Base-by-base conservation (phyloP, 129 eudicot genomes). In the Flaveria robusta region DNA sequence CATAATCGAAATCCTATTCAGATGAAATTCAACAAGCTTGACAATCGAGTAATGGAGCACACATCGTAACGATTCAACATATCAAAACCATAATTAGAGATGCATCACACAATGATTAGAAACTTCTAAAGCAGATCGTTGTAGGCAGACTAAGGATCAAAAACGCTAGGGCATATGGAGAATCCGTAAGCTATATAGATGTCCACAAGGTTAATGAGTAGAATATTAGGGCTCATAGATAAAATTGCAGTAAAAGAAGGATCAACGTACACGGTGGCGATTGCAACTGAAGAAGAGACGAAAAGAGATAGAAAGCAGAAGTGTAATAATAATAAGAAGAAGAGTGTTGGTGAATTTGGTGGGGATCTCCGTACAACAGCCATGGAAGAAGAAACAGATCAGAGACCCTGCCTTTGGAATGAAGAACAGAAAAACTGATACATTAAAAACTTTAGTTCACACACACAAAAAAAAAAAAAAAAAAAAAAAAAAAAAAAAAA, bases 281-380 rank as follows among this genome's bases (percentile, higher is more conserved):
- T 47, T 16, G 76, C 82, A 71, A 65, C 9, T 27, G 79, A 63
- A 37, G 85, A 76, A 68, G 5, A 70, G 12, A 24, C 66, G 73
- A 76, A 37, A 31, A 78, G 29, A 58, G 54, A 78, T 70, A 70
- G 41, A 15, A 74, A 23, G 37, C 42, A 72, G 15, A 68, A 31
- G 37, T 31, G 23, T 59, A 58, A 51, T 18, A 74, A 74, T 46
- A 60, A 74, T n/a, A 42, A 68, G 37, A 60, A 74, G 12, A 42
- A 68, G 37, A 72, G 74, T 29, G 84, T 43, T 9, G 42, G 51
- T 74, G 74, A 80, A 68, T 29, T 80, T 7, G 47, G 31, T 58
- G 31, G n/a, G 77, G 78, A 76, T 76, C 81, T 76, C 52, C 66
- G 85, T 62, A 46, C 55, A 70, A 64, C 81, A 70, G 78, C 85